Base-by-base conservation (phyloP, 176 grass and related monocot species). In the Saccharum officinarum region DNA sequence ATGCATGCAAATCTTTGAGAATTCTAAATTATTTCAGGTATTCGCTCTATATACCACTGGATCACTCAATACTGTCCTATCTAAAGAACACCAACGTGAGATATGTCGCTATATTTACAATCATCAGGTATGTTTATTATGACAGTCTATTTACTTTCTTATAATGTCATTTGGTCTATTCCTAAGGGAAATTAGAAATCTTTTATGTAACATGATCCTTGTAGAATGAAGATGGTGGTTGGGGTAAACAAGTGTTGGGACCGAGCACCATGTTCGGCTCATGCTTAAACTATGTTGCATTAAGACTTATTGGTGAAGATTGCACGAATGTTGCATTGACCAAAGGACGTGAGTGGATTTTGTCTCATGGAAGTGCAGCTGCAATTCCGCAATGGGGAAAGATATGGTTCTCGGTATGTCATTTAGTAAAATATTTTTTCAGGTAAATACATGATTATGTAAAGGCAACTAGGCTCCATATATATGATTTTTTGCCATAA, bases 101-200 rank as follows among this genome's bases (percentile, higher is more conserved):
- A 90, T 90, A 9, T 54, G 31, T 41, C 88, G 88, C 31, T 90
- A 82, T 65, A 86, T 90, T 14, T 90, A 90, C 73, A 90, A 90
- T 26, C 83, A 86, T 30, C 88, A 90, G 83, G 88, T 42, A 90
- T 22, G 63, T 4, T 16, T 45, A 74, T 30, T 44, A 74, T 30
- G 1, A 1, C 12, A 38, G 2, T 22, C 47, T 0, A 25, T 61
- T 55, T 57, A 20, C 2, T 70, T 69, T 25, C 8, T 22, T 71
- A 4, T 23, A 57, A 38, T 42, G 4, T 17, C 9, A 30, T 64
- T 64, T 46, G n/a, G 0, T 44, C 1, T 28, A 75, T 7, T 22
- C 46, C 1, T 8, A 46, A 39, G 9, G 1, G 36, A 52, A 46
- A 57, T 83, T 18, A 57, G 1, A 77, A 75, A 4, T 6, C 57